Conservation (phyloP, 2,329 filamentous ascomycete genomes). For the Graphilbum fragrans region DNA sequence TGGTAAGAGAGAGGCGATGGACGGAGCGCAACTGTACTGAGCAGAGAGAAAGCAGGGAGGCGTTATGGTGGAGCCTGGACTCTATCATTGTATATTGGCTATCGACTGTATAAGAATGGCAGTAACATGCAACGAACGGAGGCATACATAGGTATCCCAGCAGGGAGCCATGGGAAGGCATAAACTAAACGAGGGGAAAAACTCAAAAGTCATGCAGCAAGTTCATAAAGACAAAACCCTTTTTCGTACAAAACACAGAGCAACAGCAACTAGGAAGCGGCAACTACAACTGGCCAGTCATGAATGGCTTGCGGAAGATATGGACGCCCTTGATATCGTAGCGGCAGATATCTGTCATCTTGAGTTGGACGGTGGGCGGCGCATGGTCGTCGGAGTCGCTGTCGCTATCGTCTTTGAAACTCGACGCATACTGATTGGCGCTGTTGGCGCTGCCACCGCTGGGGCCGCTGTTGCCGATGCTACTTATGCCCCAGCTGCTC, state of each 20-base stretch:
- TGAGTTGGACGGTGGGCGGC: conserved; percentile 11
- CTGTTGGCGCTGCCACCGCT: background rate
- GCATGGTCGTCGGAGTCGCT: conserved; percentile 7
- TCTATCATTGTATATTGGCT: too few species aligned
- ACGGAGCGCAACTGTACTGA: background rate
- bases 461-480: conserved; percentile 11
- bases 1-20: background rate
- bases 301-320: conserved; percentile 48
- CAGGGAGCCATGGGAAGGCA: too few species aligned
- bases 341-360: conserved; percentile 26
- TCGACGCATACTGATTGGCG: background rate
- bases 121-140: too few species aligned
- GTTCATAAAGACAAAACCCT: too few species aligned
- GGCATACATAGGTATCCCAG: too few species aligned
- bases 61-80: too few species aligned
- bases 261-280: too few species aligned
- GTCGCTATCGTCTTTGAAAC: conserved; percentile 13
- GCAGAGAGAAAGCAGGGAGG: background rate
- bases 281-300: conserved; percentile 26
- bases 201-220: too few species aligned
- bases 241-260: too few species aligned
- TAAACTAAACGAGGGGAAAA: too few species aligned
- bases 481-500: background rate
- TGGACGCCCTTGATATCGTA: conserved; percentile 34
- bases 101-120: too few species aligned